A percentile compares a stretch with the other conserved stretches of the same genome.
Conservation (phyloP, 2,329 filamentous ascomycete genomes). For the Calonectria hongkongensis region DNA sequence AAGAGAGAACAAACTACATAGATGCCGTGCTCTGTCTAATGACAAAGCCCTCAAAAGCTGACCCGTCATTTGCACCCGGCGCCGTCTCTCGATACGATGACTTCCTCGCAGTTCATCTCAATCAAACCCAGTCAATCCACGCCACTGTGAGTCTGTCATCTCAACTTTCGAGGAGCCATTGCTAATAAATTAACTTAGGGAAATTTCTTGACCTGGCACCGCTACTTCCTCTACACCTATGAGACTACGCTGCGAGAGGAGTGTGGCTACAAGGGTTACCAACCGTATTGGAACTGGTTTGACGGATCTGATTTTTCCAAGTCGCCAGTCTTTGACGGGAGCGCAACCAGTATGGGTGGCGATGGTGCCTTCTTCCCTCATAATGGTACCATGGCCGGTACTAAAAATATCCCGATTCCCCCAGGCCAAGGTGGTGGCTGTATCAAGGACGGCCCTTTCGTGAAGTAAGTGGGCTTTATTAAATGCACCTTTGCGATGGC, state of each 20-base stretch:
- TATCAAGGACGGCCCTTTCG: constrained; percentile 39
- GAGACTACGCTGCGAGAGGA: constrained; percentile 53
- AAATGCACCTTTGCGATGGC: too few relatives aligned
- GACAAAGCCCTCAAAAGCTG: constrained; percentile 56
- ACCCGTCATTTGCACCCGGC: constrained; percentile 60
- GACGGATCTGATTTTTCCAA: constrained; percentile 65
- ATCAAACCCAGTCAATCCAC: constrained; percentile 65
- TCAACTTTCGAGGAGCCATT: neutral
- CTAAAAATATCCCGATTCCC: constrained; percentile 51
- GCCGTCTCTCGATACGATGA: constrained; percentile 67
- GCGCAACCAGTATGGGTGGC: constrained; percentile 9
- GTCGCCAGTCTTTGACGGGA: constrained; percentile 73
- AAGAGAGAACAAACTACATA: constrained; percentile 59
- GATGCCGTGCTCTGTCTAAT: constrained; percentile 65
- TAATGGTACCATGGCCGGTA: constrained; percentile 5
- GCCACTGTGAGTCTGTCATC: constrained; percentile 48
- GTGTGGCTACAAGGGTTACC: constrained; percentile 59
- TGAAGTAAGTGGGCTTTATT: constrained; percentile 17
- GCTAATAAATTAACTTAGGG: constrained; percentile 27
- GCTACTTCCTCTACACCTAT: constrained; percentile 53
- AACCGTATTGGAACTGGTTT: constrained; percentile 71
- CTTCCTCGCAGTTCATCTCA: constrained; percentile 68
- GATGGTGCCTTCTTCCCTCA: constrained; percentile 12
- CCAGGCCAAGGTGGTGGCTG: constrained; percentile 50
- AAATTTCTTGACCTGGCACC: constrained; percentile 53